Evolutionary conservation across 2,329 filamentous ascomycete genomes (phyloP).

Genomic region (Pleoardoris graminearum): DNA sequence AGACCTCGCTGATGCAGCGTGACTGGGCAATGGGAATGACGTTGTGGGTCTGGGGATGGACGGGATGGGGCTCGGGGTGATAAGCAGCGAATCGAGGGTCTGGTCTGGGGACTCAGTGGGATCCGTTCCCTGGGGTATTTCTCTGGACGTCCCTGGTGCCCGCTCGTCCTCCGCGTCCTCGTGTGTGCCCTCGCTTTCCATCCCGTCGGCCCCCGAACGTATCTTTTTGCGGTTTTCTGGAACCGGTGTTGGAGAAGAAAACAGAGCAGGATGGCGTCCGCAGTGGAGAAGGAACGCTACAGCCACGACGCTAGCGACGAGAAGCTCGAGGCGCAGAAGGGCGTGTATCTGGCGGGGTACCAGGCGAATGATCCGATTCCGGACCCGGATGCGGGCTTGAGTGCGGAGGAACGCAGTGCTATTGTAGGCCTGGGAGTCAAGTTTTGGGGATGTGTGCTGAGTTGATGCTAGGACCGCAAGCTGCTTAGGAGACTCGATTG

Average conservation of each 20-base stretch:
- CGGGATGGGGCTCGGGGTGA: not conserved
- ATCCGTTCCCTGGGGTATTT: not conserved
- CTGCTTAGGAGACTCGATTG: slow-evolving; percentile 61
- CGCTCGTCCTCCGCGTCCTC: too few relatives aligned
- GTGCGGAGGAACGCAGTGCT: slow-evolving; percentile 62
- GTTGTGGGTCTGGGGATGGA: not conserved
- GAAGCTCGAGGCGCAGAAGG: slow-evolving; percentile 20
- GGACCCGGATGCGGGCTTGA: slow-evolving; percentile 63
- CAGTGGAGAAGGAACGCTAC: slow-evolving; percentile 20
- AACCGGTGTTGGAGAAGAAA: too few relatives aligned
- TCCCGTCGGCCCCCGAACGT: not conserved
- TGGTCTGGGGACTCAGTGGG: not conserved
- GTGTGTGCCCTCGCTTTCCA: too few relatives aligned
- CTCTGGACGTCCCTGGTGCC: too few relatives aligned
- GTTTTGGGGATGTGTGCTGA: too few relatives aligned
- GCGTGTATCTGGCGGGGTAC: slow-evolving; percentile 1
- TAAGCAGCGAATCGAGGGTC: not conserved
- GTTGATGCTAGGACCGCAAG: too few relatives aligned
- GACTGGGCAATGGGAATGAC: not conserved
- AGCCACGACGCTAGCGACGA: slow-evolving; percentile 24
- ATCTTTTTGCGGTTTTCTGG: too few relatives aligned
- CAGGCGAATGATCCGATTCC: slow-evolving; percentile 25
- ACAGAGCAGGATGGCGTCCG: slow-evolving; percentile 23
- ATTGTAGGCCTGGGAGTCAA: slow-evolving; percentile 54
- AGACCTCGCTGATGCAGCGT: not conserved